These are phyloP conservation scores for Ophiostoma tasmaniense DNA, from an alignment of 2,329 filamentous ascomycete species.

Conservation along the genomic window DNA sequence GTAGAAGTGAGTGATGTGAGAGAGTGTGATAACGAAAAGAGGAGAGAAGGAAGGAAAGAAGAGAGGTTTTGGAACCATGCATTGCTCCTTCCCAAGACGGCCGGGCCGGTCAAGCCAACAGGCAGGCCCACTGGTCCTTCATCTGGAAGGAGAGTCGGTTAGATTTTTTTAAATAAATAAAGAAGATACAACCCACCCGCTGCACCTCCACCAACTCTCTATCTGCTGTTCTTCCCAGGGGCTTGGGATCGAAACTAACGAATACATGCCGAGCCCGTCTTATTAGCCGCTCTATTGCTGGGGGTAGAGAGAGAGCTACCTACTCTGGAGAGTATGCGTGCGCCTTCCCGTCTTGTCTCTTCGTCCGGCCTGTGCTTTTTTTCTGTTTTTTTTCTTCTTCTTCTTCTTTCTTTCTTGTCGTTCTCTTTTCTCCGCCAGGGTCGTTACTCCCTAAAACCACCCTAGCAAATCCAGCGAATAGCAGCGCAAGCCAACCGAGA, in stretches of 20 bases:
- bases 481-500: conserved; percentile 7
- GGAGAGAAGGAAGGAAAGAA: neutral
- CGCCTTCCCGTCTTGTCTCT: conserved; percentile 10
- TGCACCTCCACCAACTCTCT: neutral
- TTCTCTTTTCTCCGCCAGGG: neutral
- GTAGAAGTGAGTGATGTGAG: neutral
- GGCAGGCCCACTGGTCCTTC: neutral
- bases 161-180: neutral
- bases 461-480: conserved; percentile 11
- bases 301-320: conserved; percentile 12
- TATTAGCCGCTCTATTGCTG: conserved; percentile 26
- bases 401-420: too few species aligned
- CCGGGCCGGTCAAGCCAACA: neutral
- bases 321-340: neutral
- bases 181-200: neutral
- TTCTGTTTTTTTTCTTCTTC: neutral
- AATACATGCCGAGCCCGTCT: conserved; percentile 28
- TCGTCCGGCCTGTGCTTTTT: neutral
- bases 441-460: too few species aligned
- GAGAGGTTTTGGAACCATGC: neutral
- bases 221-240: conserved; percentile 23
- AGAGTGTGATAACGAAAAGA: neutral
- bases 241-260: conserved; percentile 28
- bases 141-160: neutral
- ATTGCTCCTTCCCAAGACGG: conserved; percentile 5